Conservation (phyloP, 768 basidiomycete genomes). For the Mycena metata region DNA sequence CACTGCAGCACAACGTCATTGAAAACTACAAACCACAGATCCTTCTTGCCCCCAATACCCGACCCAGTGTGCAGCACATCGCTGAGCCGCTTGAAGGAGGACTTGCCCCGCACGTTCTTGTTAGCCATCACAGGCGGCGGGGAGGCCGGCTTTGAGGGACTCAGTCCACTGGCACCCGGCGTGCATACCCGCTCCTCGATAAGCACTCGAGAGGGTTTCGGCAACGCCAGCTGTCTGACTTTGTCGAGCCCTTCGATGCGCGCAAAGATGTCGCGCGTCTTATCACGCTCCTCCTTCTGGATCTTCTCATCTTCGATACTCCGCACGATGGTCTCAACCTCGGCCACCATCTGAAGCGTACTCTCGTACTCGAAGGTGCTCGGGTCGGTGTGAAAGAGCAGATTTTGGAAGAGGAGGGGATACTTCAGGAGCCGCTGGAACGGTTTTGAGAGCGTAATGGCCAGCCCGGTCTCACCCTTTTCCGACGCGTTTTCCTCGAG, state of each 20-base stretch:
- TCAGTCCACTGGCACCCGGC: conserved; percentile 51
- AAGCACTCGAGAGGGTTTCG: conserved; percentile 91
- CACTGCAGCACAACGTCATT: conserved; percentile 96
- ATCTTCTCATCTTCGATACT: conserved; percentile 99
- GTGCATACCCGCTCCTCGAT: conserved; percentile 78
- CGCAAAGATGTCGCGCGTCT: conserved; percentile 94
- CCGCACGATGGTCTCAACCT: conserved; percentile 95
- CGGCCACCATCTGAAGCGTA: conserved; percentile 95
- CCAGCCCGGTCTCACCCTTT: conserved; percentile 93
- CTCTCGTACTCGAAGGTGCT: conserved; percentile 98
- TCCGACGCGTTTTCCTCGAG: conserved; percentile 86
- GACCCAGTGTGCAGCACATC: conserved; percentile 81
- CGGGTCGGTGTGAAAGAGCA: conserved; percentile 96
- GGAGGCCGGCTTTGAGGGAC: conserved; percentile 53
- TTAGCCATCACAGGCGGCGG: conserved; percentile 59
- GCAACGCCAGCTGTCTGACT: conserved; percentile 91
- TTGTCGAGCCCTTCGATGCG: conserved; percentile 97
- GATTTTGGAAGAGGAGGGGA: conserved; percentile 96
- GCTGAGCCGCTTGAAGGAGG: conserved; percentile 90
- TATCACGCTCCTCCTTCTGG: conserved; percentile 95
- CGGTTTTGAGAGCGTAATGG: conserved; percentile 96
- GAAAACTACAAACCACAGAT: conserved; percentile 95
- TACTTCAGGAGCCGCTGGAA: conserved; percentile 98
- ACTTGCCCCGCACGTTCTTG: conserved; percentile 82
- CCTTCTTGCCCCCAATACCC: conserved; percentile 79